phyloP scores from a whole-genome alignment of 1,139 yeast genomes.

The Debaryomyces psychrophilus region DNA sequence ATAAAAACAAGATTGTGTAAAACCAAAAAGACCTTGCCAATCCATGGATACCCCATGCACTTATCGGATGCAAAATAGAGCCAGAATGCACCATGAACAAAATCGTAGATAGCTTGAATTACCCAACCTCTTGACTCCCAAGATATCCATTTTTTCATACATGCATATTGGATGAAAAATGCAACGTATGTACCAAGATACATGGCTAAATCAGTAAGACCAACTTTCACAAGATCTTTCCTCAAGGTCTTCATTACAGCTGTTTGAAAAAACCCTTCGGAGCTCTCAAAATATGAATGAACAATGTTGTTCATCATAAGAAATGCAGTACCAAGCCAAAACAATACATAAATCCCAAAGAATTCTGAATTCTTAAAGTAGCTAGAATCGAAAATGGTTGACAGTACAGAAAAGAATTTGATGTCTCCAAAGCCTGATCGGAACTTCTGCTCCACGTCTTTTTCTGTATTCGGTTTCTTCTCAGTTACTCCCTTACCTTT shows the following conservation, averaged over 20 bases:
- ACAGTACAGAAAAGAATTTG: conserved; percentile 39
- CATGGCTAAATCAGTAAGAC: conserved; percentile 69
- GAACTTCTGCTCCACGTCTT: conserved; percentile 3
- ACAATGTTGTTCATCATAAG: conserved; percentile 51
- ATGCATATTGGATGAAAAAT: conserved; percentile 54
- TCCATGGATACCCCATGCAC: conserved; percentile 69
- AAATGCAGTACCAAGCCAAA: conserved; percentile 68
- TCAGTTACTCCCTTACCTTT: neutral
- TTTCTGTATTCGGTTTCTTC: neutral
- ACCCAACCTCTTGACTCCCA: conserved; percentile 70
- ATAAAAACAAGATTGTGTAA: conserved; percentile 82
- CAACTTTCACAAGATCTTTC: conserved; percentile 64
- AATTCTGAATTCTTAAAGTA: conserved; percentile 47
- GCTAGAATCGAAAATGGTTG: conserved; percentile 55
- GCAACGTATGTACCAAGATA: conserved; percentile 63
- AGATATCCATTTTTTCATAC: conserved; percentile 42
- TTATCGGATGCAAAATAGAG: conserved; percentile 54
- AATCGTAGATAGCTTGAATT: conserved; percentile 60
- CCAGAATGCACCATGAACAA: conserved; percentile 51
- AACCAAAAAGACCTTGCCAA: conserved; percentile 78
- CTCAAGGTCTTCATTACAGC: conserved; percentile 55
- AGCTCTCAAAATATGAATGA: conserved; percentile 39
- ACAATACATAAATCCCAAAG: conserved; percentile 66
- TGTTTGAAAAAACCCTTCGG: conserved; percentile 39
- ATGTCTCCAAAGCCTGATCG: conserved; percentile 49